Conservation (phyloP, 441 rosid species). For the Syzygium syzygioides region DNA sequence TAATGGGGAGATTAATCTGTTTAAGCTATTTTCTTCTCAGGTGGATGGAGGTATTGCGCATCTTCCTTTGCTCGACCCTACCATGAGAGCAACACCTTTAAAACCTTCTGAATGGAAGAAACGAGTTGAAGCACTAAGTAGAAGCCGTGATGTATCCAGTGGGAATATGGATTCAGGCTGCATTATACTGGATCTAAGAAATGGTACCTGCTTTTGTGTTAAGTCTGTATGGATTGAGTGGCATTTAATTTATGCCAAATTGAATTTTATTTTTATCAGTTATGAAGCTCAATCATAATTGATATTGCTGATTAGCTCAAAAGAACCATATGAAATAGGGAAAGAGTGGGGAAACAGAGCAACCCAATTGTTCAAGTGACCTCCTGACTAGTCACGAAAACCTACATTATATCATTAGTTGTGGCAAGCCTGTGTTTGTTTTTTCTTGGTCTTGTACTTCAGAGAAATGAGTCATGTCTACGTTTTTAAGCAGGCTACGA, state of each 20-base stretch:
- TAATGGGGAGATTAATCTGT: not conserved
- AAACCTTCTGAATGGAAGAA: constrained; percentile 80
- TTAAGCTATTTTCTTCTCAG: constrained; percentile 26
- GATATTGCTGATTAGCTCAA: not conserved
- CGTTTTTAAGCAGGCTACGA: constrained; percentile 63
- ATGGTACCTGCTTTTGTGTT: constrained; percentile 37
- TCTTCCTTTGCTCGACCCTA: constrained; percentile 73
- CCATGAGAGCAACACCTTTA: constrained; percentile 68
- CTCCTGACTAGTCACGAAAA: not conserved
- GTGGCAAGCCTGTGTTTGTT: not conserved
- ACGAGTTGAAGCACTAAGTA: constrained; percentile 38
- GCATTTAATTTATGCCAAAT: not conserved
- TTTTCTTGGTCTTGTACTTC: not conserved
- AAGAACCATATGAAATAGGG: not conserved
- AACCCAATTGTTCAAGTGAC: not conserved
- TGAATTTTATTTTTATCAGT: not conserved
- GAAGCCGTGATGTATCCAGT: constrained; percentile 21
- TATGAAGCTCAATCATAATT: not conserved
- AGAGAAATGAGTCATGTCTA: not conserved
- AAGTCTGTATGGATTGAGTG: not conserved
- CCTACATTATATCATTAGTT: not conserved
- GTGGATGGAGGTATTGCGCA: constrained; percentile 74
- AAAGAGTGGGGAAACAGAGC: not conserved
- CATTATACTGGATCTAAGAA: constrained; percentile 78
- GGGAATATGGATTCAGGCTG: constrained; percentile 25